These are phyloP conservation scores for Nitzschia palea DNA, from an alignment of 108 stramenopile genomes.

Conservation along the genomic window DNA sequence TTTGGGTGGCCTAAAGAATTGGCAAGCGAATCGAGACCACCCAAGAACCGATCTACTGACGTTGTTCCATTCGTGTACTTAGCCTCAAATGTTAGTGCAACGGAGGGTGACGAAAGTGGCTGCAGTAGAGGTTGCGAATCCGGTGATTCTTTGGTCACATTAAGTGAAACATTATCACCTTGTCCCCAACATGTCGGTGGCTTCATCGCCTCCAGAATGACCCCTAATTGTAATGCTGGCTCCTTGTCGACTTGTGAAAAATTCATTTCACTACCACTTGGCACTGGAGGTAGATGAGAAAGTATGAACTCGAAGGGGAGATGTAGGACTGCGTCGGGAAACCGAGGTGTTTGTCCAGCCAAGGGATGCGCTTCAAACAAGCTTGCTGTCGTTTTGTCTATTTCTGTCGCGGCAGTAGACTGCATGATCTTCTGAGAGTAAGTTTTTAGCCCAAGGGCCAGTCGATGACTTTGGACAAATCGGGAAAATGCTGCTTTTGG, in stretches of 20 bases:
- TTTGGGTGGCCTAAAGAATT: not conserved
- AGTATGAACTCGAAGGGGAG: conserved; percentile 77
- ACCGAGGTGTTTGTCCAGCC: conserved; percentile 60
- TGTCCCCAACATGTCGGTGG: conserved; percentile 73
- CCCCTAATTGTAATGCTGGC: conserved; percentile 59
- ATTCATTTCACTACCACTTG: conserved; percentile 2
- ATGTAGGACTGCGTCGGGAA: conserved; percentile 65
- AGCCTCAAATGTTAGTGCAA: not conserved
- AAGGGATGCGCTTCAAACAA: conserved; percentile 78
- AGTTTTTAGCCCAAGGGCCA: conserved; percentile 72
- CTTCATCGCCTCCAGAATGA: conserved; percentile 66
- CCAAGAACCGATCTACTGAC: conserved; percentile 12
- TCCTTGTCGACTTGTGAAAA: conserved; percentile 22
- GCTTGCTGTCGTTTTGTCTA: conserved; percentile 57
- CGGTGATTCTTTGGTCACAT: not conserved
- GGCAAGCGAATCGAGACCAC: conserved; percentile 13
- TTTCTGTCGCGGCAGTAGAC: conserved; percentile 34
- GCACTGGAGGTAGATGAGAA: conserved; percentile 49
- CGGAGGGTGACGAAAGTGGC: conserved; percentile 7
- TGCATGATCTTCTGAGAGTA: conserved; percentile 64
- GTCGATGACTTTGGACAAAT: conserved; percentile 77
- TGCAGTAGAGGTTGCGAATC: not conserved
- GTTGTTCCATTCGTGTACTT: not conserved
- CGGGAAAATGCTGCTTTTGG: conserved; percentile 72
- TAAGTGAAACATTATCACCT: not conserved